These are phyloP conservation scores for Selaginella tamariscina DNA, from an alignment of 75 land plant genomes.

Conservation along the genomic window DNA sequence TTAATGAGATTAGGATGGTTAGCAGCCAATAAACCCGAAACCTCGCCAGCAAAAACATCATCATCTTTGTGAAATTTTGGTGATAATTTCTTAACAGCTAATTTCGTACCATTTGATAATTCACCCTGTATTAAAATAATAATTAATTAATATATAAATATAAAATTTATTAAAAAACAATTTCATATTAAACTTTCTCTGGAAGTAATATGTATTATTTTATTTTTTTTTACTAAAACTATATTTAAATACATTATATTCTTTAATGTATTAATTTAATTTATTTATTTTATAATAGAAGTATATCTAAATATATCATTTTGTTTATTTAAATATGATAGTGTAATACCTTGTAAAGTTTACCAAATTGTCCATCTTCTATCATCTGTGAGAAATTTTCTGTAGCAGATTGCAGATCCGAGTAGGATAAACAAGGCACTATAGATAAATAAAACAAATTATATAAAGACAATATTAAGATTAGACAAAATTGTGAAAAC, in stretches of 20 bases:
- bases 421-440: not conserved
- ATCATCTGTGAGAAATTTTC: not conserved
- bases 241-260: too few species aligned
- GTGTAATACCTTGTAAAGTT: not conserved
- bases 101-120: not conserved
- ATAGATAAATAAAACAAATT: not conserved
- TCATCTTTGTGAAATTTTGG: not conserved
- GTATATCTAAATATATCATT: too few species aligned
- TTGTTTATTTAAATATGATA: too few species aligned
- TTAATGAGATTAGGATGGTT: not conserved
- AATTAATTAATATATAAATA: not conserved
- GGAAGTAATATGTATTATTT: too few species aligned
- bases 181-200: too few species aligned
- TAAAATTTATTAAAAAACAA: not conserved
- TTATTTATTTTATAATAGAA: too few species aligned
- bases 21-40: not conserved
- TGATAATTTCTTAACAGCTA: not conserved
- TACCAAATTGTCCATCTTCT: not conserved
- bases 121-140: not conserved
- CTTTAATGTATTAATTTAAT: too few species aligned
- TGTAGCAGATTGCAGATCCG: not conserved
- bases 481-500: too few species aligned
- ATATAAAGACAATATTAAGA: too few species aligned
- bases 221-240: too few species aligned
- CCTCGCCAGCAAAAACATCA: not conserved